Evolutionary conservation across 2,329 filamentous ascomycete genomes (phyloP), one percentile per base, ranked within the genome.

Genomic region (Microdochium nivale): DNA sequence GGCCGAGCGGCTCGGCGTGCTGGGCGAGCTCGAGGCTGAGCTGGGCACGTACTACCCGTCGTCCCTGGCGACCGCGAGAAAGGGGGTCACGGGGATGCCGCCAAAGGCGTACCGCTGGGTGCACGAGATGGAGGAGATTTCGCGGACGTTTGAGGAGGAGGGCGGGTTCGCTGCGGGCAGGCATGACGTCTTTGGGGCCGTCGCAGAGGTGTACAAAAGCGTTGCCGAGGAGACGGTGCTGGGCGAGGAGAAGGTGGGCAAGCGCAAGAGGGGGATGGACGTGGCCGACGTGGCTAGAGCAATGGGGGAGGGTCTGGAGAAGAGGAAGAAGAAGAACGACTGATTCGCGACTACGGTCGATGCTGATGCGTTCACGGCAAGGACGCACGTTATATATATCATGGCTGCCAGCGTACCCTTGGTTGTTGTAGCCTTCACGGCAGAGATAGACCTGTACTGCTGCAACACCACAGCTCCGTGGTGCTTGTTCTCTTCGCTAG

Each of bases 21-120:
- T 86, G 0, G 70, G 68, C 0, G 75, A 83, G 49, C 70, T 90
- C 27, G 70, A 77, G 53, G 64, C 65, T 10, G 79, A 87, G 56
- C 65, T 90, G 51, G 66, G 70, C 13, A 65, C 67, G 10, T 70
- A 76, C 52, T 70, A 72, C 48, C 81, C 84, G 0, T 62, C 60
- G 2, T 67, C 72, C 33, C 71, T 73, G 14, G 64, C 68, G 25
- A 62, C 67, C 49, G 79, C 75, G 0, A 75, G 80, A 58, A 70
- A 63, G 30, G 70, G 76, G 2, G 69, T 88, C 9, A 70, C 77
- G 3, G 70, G 66, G 14, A 87, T 90, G 78, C 76, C 85, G 24
- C 80, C 82, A 8, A 91, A 90, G 68, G 87, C 87, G 19, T 90
- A 90, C 64, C 73, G 87, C 11, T 91, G 87, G 86, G 83, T 88